phyloP scores from a whole-genome alignment of 805 yeast species.

The Zygosaccharomyces lentus region DNA sequence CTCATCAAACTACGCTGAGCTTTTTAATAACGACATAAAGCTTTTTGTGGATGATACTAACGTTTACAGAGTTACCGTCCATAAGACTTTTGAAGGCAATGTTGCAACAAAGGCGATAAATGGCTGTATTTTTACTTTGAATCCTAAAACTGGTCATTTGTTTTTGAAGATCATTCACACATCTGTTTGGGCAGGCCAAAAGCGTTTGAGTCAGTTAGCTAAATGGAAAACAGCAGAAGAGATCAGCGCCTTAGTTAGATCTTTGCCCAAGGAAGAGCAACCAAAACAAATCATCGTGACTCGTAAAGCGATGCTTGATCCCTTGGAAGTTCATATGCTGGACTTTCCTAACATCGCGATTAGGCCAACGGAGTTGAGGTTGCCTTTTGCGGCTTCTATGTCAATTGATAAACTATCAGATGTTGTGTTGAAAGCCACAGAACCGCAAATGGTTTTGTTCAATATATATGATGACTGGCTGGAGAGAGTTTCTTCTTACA shows the following conservation, averaged over 20 bases:
- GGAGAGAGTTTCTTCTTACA: constrained; percentile 72
- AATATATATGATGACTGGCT: constrained; percentile 96
- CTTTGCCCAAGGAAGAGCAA: constrained; percentile 88
- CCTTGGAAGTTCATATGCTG: constrained; percentile 92
- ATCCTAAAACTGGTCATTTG: constrained; percentile 87
- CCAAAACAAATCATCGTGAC: constrained; percentile 91
- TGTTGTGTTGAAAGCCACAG: constrained; percentile 78
- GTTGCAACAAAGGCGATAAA: constrained; percentile 87
- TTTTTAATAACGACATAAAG: constrained; percentile 79
- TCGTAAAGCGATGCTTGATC: constrained; percentile 87
- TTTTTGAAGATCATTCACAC: constrained; percentile 88
- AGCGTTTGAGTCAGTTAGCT: constrained; percentile 84
- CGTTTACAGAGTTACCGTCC: constrained; percentile 89
- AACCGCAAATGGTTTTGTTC: constrained; percentile 88
- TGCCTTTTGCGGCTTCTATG: constrained; percentile 87
- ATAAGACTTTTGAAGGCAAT: constrained; percentile 89
- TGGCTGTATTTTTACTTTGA: constrained; percentile 85
- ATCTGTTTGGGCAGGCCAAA: constrained; percentile 96
- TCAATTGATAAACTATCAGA: constrained; percentile 75
- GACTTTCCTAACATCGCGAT: constrained; percentile 92
- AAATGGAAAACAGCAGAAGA: constrained; percentile 99
- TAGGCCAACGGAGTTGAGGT: constrained; percentile 79
- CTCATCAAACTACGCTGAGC: constrained; percentile 83
- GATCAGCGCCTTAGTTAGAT: constrained; percentile 83
- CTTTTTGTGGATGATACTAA: constrained; percentile 90